Conservation (phyloP, 2,329 filamentous ascomycete species). For the Aspergillus sp. region DNA sequence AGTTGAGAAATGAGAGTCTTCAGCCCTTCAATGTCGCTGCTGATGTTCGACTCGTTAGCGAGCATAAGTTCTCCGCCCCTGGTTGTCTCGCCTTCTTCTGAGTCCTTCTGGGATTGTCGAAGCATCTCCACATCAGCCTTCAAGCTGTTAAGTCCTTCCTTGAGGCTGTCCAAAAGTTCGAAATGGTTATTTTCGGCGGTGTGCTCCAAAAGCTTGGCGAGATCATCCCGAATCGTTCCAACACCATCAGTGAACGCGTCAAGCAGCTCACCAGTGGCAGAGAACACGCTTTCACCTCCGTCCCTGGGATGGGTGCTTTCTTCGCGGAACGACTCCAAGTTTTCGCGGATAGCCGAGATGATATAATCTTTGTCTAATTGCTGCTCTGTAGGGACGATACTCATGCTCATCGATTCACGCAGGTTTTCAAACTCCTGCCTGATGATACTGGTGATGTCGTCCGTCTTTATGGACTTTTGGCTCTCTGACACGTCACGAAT, state of each 20-base stretch:
- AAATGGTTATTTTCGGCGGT: constrained; percentile 81
- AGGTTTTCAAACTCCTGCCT: constrained; percentile 63
- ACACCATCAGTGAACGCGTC: constrained; percentile 68
- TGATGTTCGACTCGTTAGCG: constrained; percentile 52
- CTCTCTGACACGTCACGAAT: constrained; percentile 51
- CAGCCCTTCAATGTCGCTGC: constrained; percentile 79
- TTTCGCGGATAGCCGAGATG: constrained; percentile 51
- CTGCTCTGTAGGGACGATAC: constrained; percentile 37
- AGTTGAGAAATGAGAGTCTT: constrained; percentile 81
- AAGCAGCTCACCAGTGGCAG: constrained; percentile 55
- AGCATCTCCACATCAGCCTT: constrained; percentile 76
- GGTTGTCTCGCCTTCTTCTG: constrained; percentile 51
- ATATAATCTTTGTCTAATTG: constrained; percentile 63
- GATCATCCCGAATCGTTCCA: constrained; percentile 71
- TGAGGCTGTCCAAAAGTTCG: constrained; percentile 85
- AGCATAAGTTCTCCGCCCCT: constrained; percentile 59
- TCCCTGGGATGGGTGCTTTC: constrained; percentile 55
- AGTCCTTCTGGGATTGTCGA: constrained; percentile 54
- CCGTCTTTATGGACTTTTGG: constrained; percentile 27
- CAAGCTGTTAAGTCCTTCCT: constrained; percentile 73
- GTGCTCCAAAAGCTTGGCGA: constrained; percentile 73
- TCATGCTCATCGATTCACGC: constrained; percentile 47
- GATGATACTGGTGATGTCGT: constrained; percentile 44
- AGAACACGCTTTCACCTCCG: constrained; percentile 53
- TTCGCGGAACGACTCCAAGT: constrained; percentile 45